Evolutionary conservation across 345 rosid species (phyloP).

Genomic region (Aquilaria yunnanensis): DNA sequence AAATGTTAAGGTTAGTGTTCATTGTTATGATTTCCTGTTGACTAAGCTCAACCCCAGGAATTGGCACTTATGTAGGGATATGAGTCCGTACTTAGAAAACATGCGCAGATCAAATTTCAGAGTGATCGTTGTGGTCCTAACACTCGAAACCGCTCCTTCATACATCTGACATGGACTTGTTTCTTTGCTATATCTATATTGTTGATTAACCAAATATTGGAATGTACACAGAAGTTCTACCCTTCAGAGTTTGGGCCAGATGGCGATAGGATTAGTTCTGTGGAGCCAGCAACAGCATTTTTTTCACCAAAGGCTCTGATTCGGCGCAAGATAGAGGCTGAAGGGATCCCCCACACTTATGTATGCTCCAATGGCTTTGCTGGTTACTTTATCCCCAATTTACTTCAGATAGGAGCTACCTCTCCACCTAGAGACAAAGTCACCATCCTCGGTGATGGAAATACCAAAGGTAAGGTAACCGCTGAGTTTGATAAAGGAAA

Average conservation of each 20-base stretch:
- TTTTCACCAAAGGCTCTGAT: constrained; percentile 34
- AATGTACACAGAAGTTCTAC: constrained; percentile 41
- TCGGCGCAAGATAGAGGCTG: constrained; percentile 45
- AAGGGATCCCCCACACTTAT: constrained; percentile 44
- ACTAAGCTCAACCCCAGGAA: too few relatives aligned
- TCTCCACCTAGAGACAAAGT: constrained; percentile 59
- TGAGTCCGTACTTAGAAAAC: too few relatives aligned
- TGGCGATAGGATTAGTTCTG: constrained; percentile 43
- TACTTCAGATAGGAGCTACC: constrained; percentile 39
- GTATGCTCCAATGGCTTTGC: constrained; percentile 42
- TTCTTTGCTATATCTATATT: too few relatives aligned
- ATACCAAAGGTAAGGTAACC: constrained; percentile 39
- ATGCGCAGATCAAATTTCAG: too few relatives aligned
- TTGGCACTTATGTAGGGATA: too few relatives aligned
- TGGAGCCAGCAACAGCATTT: constrained; percentile 40
- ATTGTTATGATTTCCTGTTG: neutral
- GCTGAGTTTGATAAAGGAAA: neutral
- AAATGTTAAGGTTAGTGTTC: constrained; percentile 29
- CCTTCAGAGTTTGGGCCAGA: constrained; percentile 75
- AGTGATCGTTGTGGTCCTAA: too few relatives aligned
- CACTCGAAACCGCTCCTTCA: too few relatives aligned
- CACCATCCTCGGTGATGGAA: constrained; percentile 53
- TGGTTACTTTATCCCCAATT: constrained; percentile 42
- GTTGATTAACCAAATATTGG: too few relatives aligned
- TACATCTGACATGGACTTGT: too few relatives aligned